A percentile compares a stretch with the other conserved stretches of the same genome.
Conservation (phyloP, 1,139 yeast species). For the Chernovozyma sophiae-reginae region DNA sequence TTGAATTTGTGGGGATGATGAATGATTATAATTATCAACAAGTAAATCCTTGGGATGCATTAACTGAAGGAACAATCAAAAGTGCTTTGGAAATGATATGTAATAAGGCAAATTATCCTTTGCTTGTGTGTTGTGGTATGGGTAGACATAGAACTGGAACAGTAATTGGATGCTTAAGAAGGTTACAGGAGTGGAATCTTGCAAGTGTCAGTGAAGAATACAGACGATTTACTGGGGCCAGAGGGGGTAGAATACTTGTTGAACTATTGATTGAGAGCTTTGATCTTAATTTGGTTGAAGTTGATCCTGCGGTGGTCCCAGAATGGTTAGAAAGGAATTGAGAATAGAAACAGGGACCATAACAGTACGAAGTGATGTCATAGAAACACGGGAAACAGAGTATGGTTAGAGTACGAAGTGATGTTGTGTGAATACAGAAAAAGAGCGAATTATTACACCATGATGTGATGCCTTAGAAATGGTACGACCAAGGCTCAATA, state of each 20-base stretch:
- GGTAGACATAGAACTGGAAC: constrained; percentile 97
- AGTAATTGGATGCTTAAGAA: constrained; percentile 85
- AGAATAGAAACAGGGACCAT: no score
- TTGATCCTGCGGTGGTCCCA: constrained; percentile 48
- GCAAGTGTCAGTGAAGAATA: constrained; percentile 94
- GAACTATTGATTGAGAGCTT: constrained; percentile 87
- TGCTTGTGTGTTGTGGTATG: constrained; percentile 94
- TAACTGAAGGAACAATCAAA: constrained; percentile 76
- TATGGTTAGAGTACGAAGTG: no score
- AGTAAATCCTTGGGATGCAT: constrained; percentile 91
- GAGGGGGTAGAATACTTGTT: constrained; percentile 88
- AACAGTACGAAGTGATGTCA: not conserved
- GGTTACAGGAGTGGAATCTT: constrained; percentile 92
- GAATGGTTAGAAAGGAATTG: constrained; percentile 26
- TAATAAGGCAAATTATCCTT: constrained; percentile 70
- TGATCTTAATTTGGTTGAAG: constrained; percentile 52
- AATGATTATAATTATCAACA: constrained; percentile 40
- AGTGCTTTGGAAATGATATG: constrained; percentile 75
- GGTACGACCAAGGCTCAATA: no score
- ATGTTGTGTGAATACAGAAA: no score
- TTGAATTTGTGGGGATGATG: constrained; percentile 66
- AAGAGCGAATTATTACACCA: no score
- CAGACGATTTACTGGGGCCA: constrained; percentile 84
- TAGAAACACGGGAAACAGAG: not conserved
- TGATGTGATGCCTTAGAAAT: no score